phyloP scores from a whole-genome alignment of 1,284 basidiomycete species.

The Ceratobasidium sp. region DNA sequence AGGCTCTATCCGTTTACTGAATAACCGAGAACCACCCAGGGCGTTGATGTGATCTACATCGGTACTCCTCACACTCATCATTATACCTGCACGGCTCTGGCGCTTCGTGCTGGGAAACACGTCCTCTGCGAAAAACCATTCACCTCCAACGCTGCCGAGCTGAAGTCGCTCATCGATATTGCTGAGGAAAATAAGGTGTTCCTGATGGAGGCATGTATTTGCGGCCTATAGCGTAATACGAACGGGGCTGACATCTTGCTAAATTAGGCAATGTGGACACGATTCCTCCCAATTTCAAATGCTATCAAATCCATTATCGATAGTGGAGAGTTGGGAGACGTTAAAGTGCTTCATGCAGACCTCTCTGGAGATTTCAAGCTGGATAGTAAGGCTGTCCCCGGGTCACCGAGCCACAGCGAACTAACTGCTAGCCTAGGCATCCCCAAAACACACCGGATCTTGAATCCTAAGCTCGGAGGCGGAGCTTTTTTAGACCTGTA shows the following conservation, averaged over 20 bases:
- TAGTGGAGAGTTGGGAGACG: conserved; percentile 68
- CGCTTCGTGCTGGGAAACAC: conserved; percentile 83
- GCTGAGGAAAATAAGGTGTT: conserved; percentile 83
- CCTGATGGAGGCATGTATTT: conserved; percentile 76
- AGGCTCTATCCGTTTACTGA: background rate
- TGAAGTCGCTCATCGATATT: conserved; percentile 43
- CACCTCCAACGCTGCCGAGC: conserved; percentile 71
- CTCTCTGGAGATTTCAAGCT: conserved; percentile 77
- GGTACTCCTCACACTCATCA: conserved; percentile 91
- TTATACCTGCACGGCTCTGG: conserved; percentile 79
- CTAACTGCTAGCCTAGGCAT: conserved; percentile 60
- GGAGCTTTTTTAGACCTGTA: conserved; percentile 88
- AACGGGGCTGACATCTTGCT: background rate
- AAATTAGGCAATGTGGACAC: conserved; percentile 39
- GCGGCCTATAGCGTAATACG: background rate
- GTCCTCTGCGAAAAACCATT: conserved; percentile 90
- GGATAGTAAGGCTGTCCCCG: conserved; percentile 47
- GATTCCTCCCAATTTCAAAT: conserved; percentile 72
- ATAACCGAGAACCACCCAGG: conserved; percentile 56
- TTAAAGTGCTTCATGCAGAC: conserved; percentile 62
- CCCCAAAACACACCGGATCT: conserved; percentile 75
- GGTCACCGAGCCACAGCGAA: too few species aligned
- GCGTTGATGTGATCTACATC: conserved; percentile 84
- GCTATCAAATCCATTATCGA: conserved; percentile 70
- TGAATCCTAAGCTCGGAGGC: conserved; percentile 86